A percentile compares a stretch with the other conserved stretches of the same genome.
Conservation (phyloP, 1,284 basidiomycete species). For the Leccinum angustisporum region DNA sequence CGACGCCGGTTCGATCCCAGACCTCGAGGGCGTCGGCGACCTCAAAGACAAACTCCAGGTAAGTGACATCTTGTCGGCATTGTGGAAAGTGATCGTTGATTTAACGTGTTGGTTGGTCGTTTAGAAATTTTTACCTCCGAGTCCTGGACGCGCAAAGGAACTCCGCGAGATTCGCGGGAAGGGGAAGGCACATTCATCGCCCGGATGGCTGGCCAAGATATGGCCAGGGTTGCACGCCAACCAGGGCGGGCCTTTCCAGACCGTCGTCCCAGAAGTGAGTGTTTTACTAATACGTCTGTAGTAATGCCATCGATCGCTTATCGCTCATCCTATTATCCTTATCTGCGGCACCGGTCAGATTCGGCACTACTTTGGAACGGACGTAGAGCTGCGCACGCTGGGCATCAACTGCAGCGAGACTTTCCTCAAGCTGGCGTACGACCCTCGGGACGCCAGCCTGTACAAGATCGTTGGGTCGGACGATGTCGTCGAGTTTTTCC, state of each 20-base stretch:
- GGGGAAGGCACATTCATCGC: neutral
- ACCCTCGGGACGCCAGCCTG: conserved; percentile 21
- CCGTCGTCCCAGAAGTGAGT: conserved; percentile 20
- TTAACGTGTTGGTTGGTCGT: neutral
- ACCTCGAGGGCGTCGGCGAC: conserved; percentile 10
- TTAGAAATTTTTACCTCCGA: conserved; percentile 20
- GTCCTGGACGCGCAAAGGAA: conserved; percentile 14
- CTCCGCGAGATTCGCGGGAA: conserved; percentile 13
- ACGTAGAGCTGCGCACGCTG: conserved; percentile 19
- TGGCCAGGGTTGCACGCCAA: conserved; percentile 25
- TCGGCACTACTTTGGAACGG: conserved; percentile 21
- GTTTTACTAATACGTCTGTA: neutral
- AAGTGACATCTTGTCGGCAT: neutral
- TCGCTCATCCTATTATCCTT: neutral
- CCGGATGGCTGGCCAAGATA: conserved; percentile 21
- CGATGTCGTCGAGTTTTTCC: conserved; percentile 29
- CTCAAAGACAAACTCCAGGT: conserved; percentile 22
- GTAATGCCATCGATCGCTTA: neutral
- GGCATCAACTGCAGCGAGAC: conserved; percentile 29
- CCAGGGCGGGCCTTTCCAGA: conserved; percentile 27
- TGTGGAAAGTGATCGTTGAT: neutral
- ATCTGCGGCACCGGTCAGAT: conserved; percentile 9
- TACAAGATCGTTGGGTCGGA: conserved; percentile 28
- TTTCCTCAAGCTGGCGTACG: conserved; percentile 26
- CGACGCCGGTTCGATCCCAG: conserved; percentile 16